A percentile compares a stretch with the other conserved stretches of the same genome.
phyloP scores from a whole-genome alignment of 192 early-diverging fungal species.

The Blastocladiella britannica region DNA sequence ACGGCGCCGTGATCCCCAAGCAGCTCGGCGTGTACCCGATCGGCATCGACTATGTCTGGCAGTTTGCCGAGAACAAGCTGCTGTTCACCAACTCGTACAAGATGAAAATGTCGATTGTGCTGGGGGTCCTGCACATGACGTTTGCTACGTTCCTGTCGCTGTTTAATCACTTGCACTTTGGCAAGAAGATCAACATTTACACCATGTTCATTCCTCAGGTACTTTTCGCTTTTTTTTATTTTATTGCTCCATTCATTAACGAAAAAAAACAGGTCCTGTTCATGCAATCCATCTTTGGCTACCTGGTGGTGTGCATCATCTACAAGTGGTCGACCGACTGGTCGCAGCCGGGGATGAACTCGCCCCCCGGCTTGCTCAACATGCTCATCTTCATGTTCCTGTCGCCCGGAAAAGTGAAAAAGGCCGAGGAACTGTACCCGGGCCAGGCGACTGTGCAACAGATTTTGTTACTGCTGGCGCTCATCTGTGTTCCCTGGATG shows the following conservation, averaged over 20 bases:
- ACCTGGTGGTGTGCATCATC: slow-evolving; percentile 71
- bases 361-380: slow-evolving; percentile 86
- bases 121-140: slow-evolving; percentile 94
- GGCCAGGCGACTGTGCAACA: slow-evolving; percentile 74
- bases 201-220: slow-evolving; percentile 83
- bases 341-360: slow-evolving; percentile 37
- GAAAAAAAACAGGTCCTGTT: no score
- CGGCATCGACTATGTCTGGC: slow-evolving; percentile 81
- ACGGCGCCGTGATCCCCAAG: slow-evolving; percentile 36
- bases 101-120: slow-evolving; percentile 95
- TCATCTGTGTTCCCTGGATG: slow-evolving; percentile 95
- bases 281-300: slow-evolving; percentile 85
- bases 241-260: no score
- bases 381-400: slow-evolving; percentile 99
- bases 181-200: slow-evolving; percentile 55
- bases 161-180: slow-evolving; percentile 77
- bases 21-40: slow-evolving; percentile 47
- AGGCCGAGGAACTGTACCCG: slow-evolving; percentile 49
- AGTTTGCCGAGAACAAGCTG: slow-evolving; percentile 77
- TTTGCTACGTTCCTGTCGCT: slow-evolving; percentile 80
- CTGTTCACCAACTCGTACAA: slow-evolving; percentile 98
- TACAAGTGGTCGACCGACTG: slow-evolving; percentile 94
- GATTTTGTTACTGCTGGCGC: slow-evolving; percentile 55
- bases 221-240: no score
- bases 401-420: slow-evolving; percentile 55